These are phyloP conservation scores for Vitis riparia DNA, from an alignment of 164 flowering plant species.

Conservation along the genomic window DNA sequence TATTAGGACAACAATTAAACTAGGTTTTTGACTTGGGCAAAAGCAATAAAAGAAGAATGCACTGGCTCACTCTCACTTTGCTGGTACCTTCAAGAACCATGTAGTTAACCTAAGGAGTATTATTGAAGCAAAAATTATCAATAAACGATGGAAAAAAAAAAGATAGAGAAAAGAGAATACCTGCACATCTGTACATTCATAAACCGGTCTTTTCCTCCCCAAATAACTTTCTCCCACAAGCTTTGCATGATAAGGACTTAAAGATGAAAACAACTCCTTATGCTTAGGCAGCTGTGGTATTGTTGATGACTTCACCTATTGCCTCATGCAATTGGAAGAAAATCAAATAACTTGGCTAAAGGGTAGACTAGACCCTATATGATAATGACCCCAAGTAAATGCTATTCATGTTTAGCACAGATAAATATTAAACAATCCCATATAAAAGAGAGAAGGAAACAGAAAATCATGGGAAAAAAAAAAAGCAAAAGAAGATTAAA, in stretches of 20 bases:
- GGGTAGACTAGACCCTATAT: neutral
- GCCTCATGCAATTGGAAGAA: conserved; percentile 8
- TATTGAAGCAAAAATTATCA: neutral
- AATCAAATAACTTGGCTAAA: conserved; percentile 8
- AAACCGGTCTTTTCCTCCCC: conserved; percentile 76
- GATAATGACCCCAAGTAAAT: neutral
- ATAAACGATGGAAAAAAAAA: neutral
- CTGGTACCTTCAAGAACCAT: neutral
- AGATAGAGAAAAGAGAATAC: conserved; percentile 30
- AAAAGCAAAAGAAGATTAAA: neutral
- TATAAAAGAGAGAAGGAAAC: neutral
- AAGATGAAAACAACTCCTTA: conserved; percentile 60
- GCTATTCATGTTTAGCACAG: neutral
- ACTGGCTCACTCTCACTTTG: neutral
- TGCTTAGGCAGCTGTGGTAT: conserved; percentile 86
- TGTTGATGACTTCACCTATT: conserved; percentile 69
- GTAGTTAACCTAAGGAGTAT: neutral
- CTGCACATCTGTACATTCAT: conserved; percentile 95
- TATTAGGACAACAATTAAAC: too few species aligned
- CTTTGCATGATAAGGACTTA: conserved; percentile 79
- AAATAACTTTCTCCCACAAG: conserved; percentile 94
- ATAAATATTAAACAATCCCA: neutral
- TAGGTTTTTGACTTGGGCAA: too few species aligned
- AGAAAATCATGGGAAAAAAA: neutral
- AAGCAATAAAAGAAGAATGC: too few species aligned